These are phyloP conservation scores for Dalbergia cochinchinensis DNA, from an alignment of 306 rosid genomes.

Conservation along the genomic window DNA sequence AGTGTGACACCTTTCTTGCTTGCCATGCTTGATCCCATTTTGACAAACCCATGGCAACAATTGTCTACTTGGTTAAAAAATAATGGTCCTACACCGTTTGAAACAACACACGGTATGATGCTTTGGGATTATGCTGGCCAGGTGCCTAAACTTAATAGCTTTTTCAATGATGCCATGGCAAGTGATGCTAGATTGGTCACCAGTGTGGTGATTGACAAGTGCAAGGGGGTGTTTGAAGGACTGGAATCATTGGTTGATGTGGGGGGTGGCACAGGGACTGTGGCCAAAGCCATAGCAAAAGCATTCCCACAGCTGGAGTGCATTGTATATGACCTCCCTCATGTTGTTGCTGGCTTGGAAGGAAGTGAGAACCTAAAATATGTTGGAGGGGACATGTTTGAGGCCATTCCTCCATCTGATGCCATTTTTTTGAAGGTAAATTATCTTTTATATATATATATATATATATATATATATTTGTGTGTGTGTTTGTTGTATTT, in stretches of 20 bases:
- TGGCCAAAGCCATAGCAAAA: slow-evolving; percentile 25
- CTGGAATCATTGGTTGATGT: slow-evolving; percentile 39
- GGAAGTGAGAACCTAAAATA: slow-evolving; percentile 13
- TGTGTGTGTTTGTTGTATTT: too few relatives aligned
- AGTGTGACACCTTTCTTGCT: slow-evolving; percentile 24
- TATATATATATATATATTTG: too few relatives aligned
- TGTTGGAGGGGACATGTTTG: slow-evolving; percentile 41
- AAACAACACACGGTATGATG: neutral
- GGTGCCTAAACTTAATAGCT: neutral
- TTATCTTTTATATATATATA: too few relatives aligned
- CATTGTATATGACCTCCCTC: slow-evolving; percentile 35
- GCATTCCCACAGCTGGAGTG: slow-evolving; percentile 21
- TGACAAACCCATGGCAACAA: slow-evolving; percentile 14
- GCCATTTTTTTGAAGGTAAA: slow-evolving; percentile 42
- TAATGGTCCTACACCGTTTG: neutral
- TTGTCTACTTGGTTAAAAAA: slow-evolving; percentile 31
- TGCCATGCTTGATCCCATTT: neutral
- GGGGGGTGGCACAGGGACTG: slow-evolving; percentile 32
- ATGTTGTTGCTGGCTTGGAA: slow-evolving; percentile 37
- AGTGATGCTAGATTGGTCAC: neutral
- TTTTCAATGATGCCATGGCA: slow-evolving; percentile 23
- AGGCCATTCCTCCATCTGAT: slow-evolving; percentile 5
- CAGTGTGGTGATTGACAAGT: slow-evolving; percentile 16
- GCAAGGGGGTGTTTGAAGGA: neutral
- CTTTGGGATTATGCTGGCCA: neutral